Conservation (phyloP, 305 asterid species). For the Fraxinus velutina region DNA sequence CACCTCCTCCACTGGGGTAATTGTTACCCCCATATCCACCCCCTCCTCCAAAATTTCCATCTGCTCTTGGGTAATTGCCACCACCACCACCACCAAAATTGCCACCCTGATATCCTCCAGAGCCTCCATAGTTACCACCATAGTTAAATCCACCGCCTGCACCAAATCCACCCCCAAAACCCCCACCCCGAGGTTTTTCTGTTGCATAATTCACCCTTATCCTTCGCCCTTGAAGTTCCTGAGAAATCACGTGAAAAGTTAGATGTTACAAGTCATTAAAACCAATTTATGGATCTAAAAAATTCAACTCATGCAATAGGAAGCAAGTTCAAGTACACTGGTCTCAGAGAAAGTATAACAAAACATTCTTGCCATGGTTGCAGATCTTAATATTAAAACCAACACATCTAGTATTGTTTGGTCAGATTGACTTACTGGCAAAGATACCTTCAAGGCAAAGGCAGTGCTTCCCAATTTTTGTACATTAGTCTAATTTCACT, state of each 20-base stretch:
- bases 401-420: neutral
- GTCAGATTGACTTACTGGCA: neutral
- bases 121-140: conserved; percentile 36
- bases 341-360: neutral
- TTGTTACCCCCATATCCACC: conserved; percentile 28
- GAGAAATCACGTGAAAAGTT: conserved; percentile 5
- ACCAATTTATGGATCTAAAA: neutral
- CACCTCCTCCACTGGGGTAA: conserved; percentile 25
- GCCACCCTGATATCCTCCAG: conserved; percentile 36
- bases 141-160: conserved; percentile 34
- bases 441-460: neutral
- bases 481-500: neutral
- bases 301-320: neutral
- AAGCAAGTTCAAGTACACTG: neutral
- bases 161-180: conserved; percentile 40
- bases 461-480: neutral
- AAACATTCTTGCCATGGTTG: neutral
- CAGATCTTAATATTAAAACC: neutral
- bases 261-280: neutral
- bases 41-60: conserved; percentile 20
- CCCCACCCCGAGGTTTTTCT: conserved; percentile 56
- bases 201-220: conserved; percentile 77
- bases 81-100: conserved; percentile 22
- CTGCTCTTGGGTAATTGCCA: conserved; percentile 15
- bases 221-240: conserved; percentile 84